A percentile compares a stretch with the other conserved stretches of the same genome.
Evolutionary conservation across 2,329 filamentous ascomycete genomes (phyloP).

Genomic region (Aspergillus unguis): DNA sequence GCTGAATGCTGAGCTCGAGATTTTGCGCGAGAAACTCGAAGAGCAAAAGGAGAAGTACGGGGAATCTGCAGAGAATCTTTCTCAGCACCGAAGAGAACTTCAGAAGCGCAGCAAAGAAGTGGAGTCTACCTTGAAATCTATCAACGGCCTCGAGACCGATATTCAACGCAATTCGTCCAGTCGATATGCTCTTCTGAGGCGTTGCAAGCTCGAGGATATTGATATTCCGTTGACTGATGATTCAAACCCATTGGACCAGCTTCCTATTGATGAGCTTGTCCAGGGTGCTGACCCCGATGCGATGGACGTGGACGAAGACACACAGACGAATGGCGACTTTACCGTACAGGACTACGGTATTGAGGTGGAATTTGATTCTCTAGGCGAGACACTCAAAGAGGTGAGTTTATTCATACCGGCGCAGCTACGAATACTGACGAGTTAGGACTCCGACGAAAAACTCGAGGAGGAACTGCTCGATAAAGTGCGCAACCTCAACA

Average conservation of each 20-base stretch:
- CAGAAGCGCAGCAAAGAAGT: conserved; percentile 82
- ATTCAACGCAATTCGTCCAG: conserved; percentile 80
- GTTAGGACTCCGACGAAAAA: conserved; percentile 64
- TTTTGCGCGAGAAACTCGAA: conserved; percentile 68
- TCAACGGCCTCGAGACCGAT: conserved; percentile 75
- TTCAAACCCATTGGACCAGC: conserved; percentile 68
- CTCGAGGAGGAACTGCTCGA: conserved; percentile 74
- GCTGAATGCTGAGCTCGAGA: conserved; percentile 72
- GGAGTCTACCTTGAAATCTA: conserved; percentile 69
- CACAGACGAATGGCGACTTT: conserved; percentile 46
- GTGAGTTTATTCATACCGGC: conserved; percentile 48
- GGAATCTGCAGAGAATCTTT: conserved; percentile 70
- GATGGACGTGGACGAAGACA: conserved; percentile 85
- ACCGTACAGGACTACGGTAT: conserved; percentile 88
- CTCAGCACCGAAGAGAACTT: conserved; percentile 73
- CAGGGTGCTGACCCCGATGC: conserved; percentile 72
- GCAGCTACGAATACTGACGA: conserved; percentile 2
- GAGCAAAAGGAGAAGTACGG: conserved; percentile 65
- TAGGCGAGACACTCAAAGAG: conserved; percentile 78
- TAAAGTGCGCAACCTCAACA: conserved; percentile 68
- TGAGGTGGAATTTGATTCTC: conserved; percentile 74
- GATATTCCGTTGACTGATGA: conserved; percentile 72
- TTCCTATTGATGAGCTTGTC: conserved; percentile 82
- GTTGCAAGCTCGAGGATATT: conserved; percentile 92
- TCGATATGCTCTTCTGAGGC: conserved; percentile 78